Percentiles rank a stretch among this genome's conserved stretches.
These are phyloP conservation scores for Ogataea wickerhamii DNA, from an alignment of 805 yeast species.

Conservation along the genomic window DNA sequence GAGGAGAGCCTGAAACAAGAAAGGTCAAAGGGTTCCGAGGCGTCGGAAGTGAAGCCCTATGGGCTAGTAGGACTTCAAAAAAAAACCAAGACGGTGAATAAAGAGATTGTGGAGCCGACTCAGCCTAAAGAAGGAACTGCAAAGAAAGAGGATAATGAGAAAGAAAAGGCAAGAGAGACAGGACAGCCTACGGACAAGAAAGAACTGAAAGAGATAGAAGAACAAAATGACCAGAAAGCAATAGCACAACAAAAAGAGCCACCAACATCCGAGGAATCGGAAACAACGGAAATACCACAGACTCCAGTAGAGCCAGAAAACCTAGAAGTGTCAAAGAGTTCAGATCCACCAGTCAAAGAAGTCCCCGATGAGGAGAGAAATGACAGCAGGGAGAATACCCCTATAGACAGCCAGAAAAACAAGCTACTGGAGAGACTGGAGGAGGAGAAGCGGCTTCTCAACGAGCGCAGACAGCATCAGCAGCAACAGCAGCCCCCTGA, in stretches of 20 bases:
- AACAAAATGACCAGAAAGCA: background rate
- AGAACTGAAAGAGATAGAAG: background rate
- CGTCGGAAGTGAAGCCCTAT: constrained; percentile 24
- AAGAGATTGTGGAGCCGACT: constrained; percentile 1
- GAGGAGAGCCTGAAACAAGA: constrained; percentile 16
- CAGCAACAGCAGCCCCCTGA: background rate
- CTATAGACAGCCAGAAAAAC: background rate
- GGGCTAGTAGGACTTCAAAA: constrained; percentile 28
- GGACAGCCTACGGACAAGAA: background rate
- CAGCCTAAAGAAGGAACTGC: background rate
- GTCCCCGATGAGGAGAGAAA: background rate
- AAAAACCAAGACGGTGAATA: constrained; percentile 8
- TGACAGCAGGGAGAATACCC: background rate
- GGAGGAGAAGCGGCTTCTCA: constrained; percentile 14
- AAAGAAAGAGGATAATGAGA: background rate
- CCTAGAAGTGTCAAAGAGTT: background rate
- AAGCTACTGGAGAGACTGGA: constrained; percentile 14
- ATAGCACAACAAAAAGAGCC: background rate
- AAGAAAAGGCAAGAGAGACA: too few species aligned
- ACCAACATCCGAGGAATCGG: background rate
- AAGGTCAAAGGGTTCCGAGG: constrained; percentile 3
- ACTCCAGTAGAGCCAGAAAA: too few species aligned
- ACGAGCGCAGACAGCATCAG: constrained; percentile 3
- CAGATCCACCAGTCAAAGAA: background rate
- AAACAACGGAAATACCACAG: background rate